A percentile compares a stretch with the other conserved stretches of the same genome.
These are phyloP conservation scores for Balansia obtecta DNA, from an alignment of 2,329 filamentous ascomycete species.

Conservation along the genomic window DNA sequence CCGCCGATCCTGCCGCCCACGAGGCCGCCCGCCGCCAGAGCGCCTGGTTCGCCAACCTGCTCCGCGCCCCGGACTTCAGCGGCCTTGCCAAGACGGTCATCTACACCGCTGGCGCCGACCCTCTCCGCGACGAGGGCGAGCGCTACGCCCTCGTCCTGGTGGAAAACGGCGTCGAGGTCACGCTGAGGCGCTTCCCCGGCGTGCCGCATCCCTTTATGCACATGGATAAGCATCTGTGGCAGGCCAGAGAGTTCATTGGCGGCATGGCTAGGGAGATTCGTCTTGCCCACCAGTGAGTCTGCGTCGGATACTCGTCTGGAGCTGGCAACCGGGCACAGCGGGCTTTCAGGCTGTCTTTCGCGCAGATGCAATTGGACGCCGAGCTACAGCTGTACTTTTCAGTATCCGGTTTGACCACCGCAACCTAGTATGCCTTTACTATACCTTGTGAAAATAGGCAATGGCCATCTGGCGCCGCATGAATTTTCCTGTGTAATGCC, in stretches of 20 bases:
- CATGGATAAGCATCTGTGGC: conserved; percentile 28
- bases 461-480: too few species aligned
- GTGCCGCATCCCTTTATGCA: conserved; percentile 39
- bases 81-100: conserved; percentile 26
- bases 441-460: too few species aligned
- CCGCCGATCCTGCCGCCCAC: conserved; percentile 7
- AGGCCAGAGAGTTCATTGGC: conserved; percentile 22
- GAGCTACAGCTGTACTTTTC: too few species aligned
- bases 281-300: conserved; percentile 10
- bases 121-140: conserved; percentile 36
- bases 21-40: conserved; percentile 8
- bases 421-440: too few species aligned
- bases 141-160: conserved; percentile 30
- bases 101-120: conserved; percentile 31
- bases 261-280: conserved; percentile 20
- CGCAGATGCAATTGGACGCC: too few species aligned
- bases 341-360: too few species aligned
- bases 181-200: conserved; percentile 30
- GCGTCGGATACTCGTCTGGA: background rate
- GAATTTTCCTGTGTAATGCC: too few species aligned
- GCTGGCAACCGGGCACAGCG: too few species aligned
- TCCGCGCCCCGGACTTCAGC: conserved; percentile 21
- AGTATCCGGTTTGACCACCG: too few species aligned
- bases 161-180: conserved; percentile 31
- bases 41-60: conserved; percentile 20